Evolutionary conservation across 331 rosid genomes (phyloP).

Genomic region (Ulmus americana): DNA sequence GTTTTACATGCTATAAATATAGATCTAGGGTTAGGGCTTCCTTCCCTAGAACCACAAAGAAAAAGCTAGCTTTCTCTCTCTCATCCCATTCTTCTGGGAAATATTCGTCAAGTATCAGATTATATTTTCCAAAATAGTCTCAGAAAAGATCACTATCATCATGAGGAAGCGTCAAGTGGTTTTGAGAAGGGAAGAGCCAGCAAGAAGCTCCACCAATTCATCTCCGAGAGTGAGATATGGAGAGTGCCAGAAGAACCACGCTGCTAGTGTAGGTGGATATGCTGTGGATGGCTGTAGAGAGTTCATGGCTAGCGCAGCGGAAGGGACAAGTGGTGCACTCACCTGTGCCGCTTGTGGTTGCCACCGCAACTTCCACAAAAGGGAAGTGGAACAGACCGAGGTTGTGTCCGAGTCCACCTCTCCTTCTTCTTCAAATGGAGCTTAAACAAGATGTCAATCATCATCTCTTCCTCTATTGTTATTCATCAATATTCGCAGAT

Average conservation of each 20-base stretch:
- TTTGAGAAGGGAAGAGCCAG: conserved; percentile 57
- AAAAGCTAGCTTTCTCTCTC: conserved; percentile 16
- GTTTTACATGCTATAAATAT: conserved; percentile 36
- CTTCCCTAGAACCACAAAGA: conserved; percentile 7
- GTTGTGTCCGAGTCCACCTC: conserved; percentile 54
- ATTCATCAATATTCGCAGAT: background rate
- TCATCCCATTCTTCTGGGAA: background rate
- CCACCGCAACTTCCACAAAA: conserved; percentile 79
- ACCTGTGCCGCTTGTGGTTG: conserved; percentile 95
- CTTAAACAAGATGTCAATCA: background rate
- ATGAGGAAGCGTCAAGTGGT: conserved; percentile 98
- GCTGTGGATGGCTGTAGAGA: conserved; percentile 96
- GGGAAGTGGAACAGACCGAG: conserved; percentile 53
- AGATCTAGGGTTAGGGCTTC: conserved; percentile 45
- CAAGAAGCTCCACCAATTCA: conserved; percentile 26
- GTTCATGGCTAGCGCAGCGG: conserved; percentile 81
- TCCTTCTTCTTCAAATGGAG: conserved; percentile 51
- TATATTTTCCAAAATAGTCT: too few relatives aligned
- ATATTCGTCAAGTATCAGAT: too few relatives aligned
- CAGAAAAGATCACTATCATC: background rate
- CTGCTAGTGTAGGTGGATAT: conserved; percentile 81
- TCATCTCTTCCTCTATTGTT: background rate
- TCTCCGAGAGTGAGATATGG: conserved; percentile 58
- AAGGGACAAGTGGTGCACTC: conserved; percentile 57
- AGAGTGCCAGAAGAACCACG: conserved; percentile 97